A percentile compares a stretch with the other conserved stretches of the same genome.
These are phyloP conservation scores for Ganoderma meredithae DNA, from an alignment of 1,284 basidiomycete species.

Conservation along the genomic window DNA sequence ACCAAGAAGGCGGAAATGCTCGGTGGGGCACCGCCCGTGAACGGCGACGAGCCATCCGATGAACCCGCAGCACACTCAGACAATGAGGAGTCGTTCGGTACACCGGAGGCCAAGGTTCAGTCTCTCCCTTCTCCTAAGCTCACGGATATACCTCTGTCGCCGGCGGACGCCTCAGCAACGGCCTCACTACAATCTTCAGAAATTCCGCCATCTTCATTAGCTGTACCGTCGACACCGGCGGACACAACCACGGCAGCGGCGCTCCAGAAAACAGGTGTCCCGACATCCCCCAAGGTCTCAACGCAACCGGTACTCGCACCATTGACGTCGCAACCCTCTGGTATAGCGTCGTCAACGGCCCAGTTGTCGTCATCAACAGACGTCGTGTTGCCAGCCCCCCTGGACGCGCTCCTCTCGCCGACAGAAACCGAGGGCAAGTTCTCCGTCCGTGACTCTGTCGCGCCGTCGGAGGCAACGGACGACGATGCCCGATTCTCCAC, in stretches of 20 bases:
- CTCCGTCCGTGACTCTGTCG: conserved; percentile 50
- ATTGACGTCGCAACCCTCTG: background rate
- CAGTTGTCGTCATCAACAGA: background rate
- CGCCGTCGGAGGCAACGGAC: conserved; percentile 66
- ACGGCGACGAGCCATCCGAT: background rate
- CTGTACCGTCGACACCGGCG: background rate
- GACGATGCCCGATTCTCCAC: conserved; percentile 69
- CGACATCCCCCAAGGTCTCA: background rate
- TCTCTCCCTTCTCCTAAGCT: conserved; percentile 18
- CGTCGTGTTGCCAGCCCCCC: conserved; percentile 14
- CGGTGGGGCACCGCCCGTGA: background rate
- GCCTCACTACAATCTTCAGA: background rate
- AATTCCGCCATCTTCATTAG: background rate
- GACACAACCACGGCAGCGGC: background rate
- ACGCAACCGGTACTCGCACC: background rate
- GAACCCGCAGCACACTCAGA: conserved; percentile 2
- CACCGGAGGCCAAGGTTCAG: conserved; percentile 15
- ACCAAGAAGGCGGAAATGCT: background rate
- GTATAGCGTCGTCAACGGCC: background rate
- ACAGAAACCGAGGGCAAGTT: conserved; percentile 37
- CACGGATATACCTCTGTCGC: conserved; percentile 19
- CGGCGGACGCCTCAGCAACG: conserved; percentile 6
- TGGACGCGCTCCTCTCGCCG: conserved; percentile 54
- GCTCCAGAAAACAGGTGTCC: background rate
- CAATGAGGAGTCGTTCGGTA: conserved; percentile 11